Evolutionary conservation across 129 eudicot species (phyloP).

Genomic region (Dittrichia graveolens): DNA sequence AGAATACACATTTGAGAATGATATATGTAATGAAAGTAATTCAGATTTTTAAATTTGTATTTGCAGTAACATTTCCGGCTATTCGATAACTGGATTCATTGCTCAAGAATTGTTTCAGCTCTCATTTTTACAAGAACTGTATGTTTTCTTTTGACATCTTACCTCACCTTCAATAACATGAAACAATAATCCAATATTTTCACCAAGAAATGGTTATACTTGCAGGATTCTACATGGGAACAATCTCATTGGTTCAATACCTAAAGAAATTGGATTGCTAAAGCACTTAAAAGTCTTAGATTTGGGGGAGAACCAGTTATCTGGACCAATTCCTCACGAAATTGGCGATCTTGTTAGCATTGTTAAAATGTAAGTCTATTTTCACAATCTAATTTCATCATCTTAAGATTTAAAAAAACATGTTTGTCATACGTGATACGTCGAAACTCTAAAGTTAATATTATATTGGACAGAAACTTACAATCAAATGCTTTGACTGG

Average conservation of each 20-base stretch:
- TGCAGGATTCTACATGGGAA: conserved; percentile 77
- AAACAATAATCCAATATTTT: not conserved
- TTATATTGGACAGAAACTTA: conserved; percentile 58
- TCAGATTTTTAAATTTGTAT: conserved; percentile 24
- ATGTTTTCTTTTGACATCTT: conserved; percentile 31
- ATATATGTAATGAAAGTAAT: conserved; percentile 2
- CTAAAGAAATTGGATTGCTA: conserved; percentile 80
- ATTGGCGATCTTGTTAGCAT: conserved; percentile 66
- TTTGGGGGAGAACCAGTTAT: conserved; percentile 81
- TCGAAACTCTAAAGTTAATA: not conserved
- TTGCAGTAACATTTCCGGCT: conserved; percentile 77
- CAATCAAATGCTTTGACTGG: conserved; percentile 87
- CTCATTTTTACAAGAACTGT: conserved; percentile 69
- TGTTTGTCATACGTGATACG: conserved; percentile 1
- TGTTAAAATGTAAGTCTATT: conserved; percentile 57
- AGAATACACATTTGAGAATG: not conserved
- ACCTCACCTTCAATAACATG: not conserved
- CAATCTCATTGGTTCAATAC: conserved; percentile 74
- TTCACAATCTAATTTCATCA: not conserved
- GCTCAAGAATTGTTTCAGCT: conserved; percentile 68
- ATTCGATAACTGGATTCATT: conserved; percentile 80
- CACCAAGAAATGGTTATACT: conserved; percentile 12
- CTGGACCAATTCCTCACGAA: conserved; percentile 88
- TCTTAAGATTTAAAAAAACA: not conserved
- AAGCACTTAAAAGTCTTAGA: conserved; percentile 72